Conservation (phyloP, 352 stramenopile species). For the Pseudoperonospora humuli region DNA sequence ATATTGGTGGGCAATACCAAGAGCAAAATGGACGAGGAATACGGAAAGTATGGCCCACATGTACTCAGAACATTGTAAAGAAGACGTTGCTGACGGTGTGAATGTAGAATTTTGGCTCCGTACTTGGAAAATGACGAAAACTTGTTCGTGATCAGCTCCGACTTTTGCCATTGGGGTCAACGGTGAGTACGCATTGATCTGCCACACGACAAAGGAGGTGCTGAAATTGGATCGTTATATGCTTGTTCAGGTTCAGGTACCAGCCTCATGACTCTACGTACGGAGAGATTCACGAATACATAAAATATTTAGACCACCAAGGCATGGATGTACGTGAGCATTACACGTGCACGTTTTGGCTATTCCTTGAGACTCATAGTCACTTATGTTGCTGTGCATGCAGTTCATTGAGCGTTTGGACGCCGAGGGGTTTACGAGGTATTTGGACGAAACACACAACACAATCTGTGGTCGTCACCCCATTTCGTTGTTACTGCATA, state of each 20-base stretch:
- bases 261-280: conserved; percentile 77
- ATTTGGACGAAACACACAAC: conserved; percentile 92
- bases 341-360: background rate
- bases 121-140: conserved; percentile 90
- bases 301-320: conserved; percentile 91
- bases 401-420: conserved; percentile 90
- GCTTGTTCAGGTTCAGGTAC: conserved; percentile 78
- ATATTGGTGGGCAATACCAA: conserved; percentile 95
- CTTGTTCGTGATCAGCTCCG: conserved; percentile 93
- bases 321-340: conserved; percentile 53
- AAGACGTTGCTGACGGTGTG: background rate
- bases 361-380: background rate
- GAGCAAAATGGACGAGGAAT: conserved; percentile 70
- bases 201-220: background rate
- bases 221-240: background rate
- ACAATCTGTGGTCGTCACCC: conserved; percentile 97
- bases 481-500: conserved; percentile 81
- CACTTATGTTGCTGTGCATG: background rate
- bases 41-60: conserved; percentile 52
- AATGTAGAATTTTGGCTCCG: conserved; percentile 75
- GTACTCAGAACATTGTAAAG: background rate
- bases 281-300: conserved; percentile 91
- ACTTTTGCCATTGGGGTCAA: conserved; percentile 96
- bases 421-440: conserved; percentile 87
- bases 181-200: conserved; percentile 28